Conservation (phyloP, 2,329 filamentous ascomycete species). For the Periconia sp. region DNA sequence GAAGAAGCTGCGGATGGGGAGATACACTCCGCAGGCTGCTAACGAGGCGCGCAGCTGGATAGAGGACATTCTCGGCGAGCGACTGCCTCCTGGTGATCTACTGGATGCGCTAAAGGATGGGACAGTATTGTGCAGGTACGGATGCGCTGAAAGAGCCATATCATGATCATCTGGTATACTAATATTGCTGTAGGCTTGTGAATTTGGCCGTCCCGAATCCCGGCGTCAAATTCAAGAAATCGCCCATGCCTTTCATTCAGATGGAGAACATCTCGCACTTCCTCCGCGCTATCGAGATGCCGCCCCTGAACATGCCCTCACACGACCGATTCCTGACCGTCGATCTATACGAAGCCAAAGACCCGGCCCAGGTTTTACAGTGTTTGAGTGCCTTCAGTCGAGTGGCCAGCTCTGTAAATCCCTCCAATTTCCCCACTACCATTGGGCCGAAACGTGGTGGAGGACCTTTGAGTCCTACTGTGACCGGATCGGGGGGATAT, state of each 20-base stretch:
- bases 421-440: slow-evolving; percentile 72
- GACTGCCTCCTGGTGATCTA: slow-evolving; percentile 74
- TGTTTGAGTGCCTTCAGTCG: slow-evolving; percentile 92
- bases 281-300: slow-evolving; percentile 82
- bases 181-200: slow-evolving; percentile 65
- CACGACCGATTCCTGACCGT: slow-evolving; percentile 98
- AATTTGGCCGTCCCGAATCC: slow-evolving; percentile 80
- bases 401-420: slow-evolving; percentile 76
- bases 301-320: slow-evolving; percentile 84
- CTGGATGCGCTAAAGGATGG: slow-evolving; percentile 89
- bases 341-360: slow-evolving; percentile 93
- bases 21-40: slow-evolving; percentile 90
- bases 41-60: slow-evolving; percentile 88
- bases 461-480: slow-evolving; percentile 40
- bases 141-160: slow-evolving; percentile 14
- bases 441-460: slow-evolving; percentile 75
- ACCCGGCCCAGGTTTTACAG: slow-evolving; percentile 93
- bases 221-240: slow-evolving; percentile 87
- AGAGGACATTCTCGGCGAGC: slow-evolving; percentile 77
- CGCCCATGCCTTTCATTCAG: slow-evolving; percentile 95
- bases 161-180: slow-evolving; percentile 8
- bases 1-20: slow-evolving; percentile 87
- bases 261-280: slow-evolving; percentile 99
- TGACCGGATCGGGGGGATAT: slow-evolving; percentile 31
- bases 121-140: slow-evolving; percentile 88